Evolutionary conservation across 1,284 basidiomycete genomes (phyloP).

Genomic region (Trichosporon sp.): DNA sequence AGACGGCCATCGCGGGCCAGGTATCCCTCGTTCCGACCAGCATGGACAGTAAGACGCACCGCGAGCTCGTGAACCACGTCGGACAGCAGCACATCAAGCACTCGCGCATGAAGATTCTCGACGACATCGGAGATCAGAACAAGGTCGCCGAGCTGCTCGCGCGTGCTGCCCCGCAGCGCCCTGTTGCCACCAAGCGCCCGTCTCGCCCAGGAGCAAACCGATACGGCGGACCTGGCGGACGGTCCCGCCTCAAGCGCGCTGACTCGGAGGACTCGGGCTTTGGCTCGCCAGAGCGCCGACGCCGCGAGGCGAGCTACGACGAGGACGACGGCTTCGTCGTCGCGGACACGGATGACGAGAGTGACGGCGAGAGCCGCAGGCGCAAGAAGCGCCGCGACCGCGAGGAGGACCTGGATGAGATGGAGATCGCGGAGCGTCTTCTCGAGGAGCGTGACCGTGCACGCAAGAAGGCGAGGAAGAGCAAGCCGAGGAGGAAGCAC

Average conservation of each 20-base stretch:
- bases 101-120: conserved; percentile 39
- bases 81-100: conserved; percentile 44
- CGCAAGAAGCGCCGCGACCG: conserved; percentile 17
- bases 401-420: conserved; percentile 32
- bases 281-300: conserved; percentile 5
- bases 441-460: conserved; percentile 34
- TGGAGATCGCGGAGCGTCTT: conserved; percentile 33
- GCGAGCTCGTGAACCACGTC: conserved; percentile 41
- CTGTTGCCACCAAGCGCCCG: conserved; percentile 6
- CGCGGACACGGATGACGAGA: conserved; percentile 35
- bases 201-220: conserved; percentile 5
- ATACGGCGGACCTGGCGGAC: conserved; percentile 6
- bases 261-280: conserved; percentile 10
- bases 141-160: conserved; percentile 27
- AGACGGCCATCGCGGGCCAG: conserved; percentile 39
- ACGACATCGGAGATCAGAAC: conserved; percentile 31
- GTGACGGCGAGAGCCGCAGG: conserved; percentile 20
- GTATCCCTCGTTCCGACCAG: conserved; percentile 37
- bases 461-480: conserved; percentile 6
- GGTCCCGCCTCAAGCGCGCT: conserved; percentile 14
- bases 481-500: conserved; percentile 27
- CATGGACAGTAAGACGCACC: conserved; percentile 41
- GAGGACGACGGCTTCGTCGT: conserved; percentile 47
- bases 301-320: conserved; percentile 27
- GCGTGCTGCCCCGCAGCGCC: conserved; percentile 22